Evolutionary conservation across 2,329 filamentous ascomycete genomes (phyloP), one percentile per base, ranked within the genome.

Genomic region (Bipolaris cookei): DNA sequence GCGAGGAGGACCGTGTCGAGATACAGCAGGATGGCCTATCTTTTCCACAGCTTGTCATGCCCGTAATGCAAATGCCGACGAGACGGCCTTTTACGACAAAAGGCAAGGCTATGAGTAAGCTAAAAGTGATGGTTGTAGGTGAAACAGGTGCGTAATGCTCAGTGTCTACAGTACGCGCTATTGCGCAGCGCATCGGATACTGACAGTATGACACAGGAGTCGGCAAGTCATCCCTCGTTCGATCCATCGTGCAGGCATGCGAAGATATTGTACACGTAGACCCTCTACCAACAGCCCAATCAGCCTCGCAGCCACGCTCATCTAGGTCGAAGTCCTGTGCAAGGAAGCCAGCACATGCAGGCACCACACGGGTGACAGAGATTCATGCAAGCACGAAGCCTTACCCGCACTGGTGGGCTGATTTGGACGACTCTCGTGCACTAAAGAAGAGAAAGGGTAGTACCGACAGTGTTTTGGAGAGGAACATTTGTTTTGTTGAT

Each of bases 181-280:
- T 21, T 25, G 11, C 25, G 16, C 21, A 48, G 21, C 44, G 44
- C 14, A 47, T 23, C 30, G 10, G 35, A n/a, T 53, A 48, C 60
- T 72, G 47, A 69, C 42, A 45, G 34, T 41, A 41, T 54, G 35
- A 43, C n/a, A 10, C 59, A 93, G 92, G 89, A 25, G 84, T 90
- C 44, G 95, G 95, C 34, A 98, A 98, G 79, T 93, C 92, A 1
- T 93, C 91, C 3, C 84, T 98, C 47, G 90, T 98, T 67, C 91
- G 90, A 72, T 91, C 92, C 2, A 91, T 99, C 43, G 88, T 96
- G 14, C 92, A 97, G 71, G 83, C 81, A 3, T 96, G 92, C 74
- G 87, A 93, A 70, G 91, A 98, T 70, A 96, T 99, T 61, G 94
- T 98, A 2, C 94, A 99, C 73, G 88, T 97, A 51, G 94, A 98